Evolutionary conservation across 1,139 yeast genomes (phyloP).

Genomic region (Blastobotrys aristatus): DNA sequence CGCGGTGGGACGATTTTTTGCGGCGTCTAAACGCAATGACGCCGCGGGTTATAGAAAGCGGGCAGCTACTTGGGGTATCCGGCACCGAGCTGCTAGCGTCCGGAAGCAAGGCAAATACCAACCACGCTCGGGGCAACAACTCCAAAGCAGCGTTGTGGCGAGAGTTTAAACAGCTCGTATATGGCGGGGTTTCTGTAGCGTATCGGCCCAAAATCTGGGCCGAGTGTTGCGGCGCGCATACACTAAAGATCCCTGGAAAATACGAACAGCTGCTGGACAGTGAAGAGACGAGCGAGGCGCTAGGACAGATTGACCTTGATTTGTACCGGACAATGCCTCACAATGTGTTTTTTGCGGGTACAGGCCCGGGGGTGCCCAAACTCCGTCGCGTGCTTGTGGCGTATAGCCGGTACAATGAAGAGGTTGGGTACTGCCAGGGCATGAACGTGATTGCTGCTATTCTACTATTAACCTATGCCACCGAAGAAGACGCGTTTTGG

Average conservation of each 20-base stretch:
- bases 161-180: slow-evolving; percentile 39
- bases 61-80: slow-evolving; percentile 41
- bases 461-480: slow-evolving; percentile 42
- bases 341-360: slow-evolving; percentile 50
- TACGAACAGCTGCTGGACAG: slow-evolving; percentile 35
- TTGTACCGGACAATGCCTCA: slow-evolving; percentile 53
- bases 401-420: slow-evolving; percentile 46
- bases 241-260: slow-evolving; percentile 46
- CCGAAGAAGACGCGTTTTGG: slow-evolving; percentile 58
- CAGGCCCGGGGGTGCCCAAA: slow-evolving; percentile 51
- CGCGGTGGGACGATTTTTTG: slow-evolving; percentile 36
- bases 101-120: slow-evolving; percentile 6
- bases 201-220: slow-evolving; percentile 50
- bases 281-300: slow-evolving; percentile 32
- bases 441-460: slow-evolving; percentile 59
- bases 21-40: slow-evolving; percentile 23
- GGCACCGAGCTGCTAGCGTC: slow-evolving; percentile 32
- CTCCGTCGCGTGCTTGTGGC: slow-evolving; percentile 49
- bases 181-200: slow-evolving; percentile 46
- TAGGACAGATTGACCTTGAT: slow-evolving; percentile 52
- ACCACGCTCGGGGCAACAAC: slow-evolving; percentile 6
- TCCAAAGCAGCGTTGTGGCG: slow-evolving; percentile 27
- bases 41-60: slow-evolving; percentile 24
- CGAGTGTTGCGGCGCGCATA: slow-evolving; percentile 50
- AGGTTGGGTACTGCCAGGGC: slow-evolving; percentile 58